These are phyloP conservation scores for Trametes villosa DNA, from an alignment of 768 basidiomycete species.

Conservation along the genomic window DNA sequence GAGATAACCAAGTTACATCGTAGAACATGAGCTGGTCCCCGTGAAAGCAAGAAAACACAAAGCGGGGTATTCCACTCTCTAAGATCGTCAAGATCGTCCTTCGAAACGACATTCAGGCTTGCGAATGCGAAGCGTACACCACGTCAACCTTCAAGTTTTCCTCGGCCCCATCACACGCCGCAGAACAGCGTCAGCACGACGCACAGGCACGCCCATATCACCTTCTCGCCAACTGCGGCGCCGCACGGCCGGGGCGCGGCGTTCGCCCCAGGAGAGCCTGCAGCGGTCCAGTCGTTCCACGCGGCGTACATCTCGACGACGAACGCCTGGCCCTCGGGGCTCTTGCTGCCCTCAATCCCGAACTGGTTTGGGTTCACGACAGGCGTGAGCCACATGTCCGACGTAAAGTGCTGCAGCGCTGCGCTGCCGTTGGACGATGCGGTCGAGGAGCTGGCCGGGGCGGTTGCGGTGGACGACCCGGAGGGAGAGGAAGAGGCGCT, in stretches of 20 bases:
- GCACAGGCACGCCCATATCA: neutral
- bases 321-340: slow-evolving; percentile 83
- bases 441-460: neutral
- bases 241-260: slow-evolving; percentile 23
- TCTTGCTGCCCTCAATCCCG: slow-evolving; percentile 49
- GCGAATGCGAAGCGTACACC: too few species aligned
- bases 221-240: neutral
- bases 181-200: neutral
- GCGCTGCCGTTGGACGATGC: neutral
- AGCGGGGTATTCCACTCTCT: neutral
- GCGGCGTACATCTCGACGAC: slow-evolving; percentile 75
- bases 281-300: slow-evolving; percentile 72
- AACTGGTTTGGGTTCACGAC: slow-evolving; percentile 75
- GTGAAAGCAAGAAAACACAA: neutral
- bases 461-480: slow-evolving; percentile 6
- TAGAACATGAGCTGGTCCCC: neutral
- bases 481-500: slow-evolving; percentile 6
- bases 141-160: neutral
- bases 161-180: neutral
- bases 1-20: neutral
- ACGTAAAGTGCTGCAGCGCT: slow-evolving; percentile 51
- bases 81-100: neutral
- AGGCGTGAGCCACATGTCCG: slow-evolving; percentile 68
- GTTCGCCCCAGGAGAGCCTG: slow-evolving; percentile 57
- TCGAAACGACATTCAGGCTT: too few species aligned